Evolutionary conservation across 2,329 filamentous ascomycete species (phyloP).

Genomic region (Fusarium sp.): DNA sequence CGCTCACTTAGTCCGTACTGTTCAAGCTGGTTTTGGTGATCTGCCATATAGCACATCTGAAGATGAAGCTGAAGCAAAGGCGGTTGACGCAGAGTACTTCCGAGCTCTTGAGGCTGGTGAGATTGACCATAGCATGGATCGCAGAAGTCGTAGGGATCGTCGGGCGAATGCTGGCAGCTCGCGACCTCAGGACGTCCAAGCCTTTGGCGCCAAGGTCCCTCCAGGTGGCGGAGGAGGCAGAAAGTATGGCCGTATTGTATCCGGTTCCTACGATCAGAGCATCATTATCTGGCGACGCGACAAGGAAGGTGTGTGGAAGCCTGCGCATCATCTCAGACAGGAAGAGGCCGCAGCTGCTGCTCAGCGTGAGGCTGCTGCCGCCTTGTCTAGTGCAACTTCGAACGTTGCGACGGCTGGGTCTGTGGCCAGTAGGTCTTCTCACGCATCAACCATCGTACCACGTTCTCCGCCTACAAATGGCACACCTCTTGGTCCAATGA

Average conservation of each 20-base stretch:
- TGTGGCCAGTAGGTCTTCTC: constrained; percentile 18
- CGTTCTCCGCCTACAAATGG: constrained; percentile 25
- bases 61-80: constrained; percentile 78
- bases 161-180: constrained; percentile 78
- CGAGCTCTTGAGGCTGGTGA: constrained; percentile 66
- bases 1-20: constrained; percentile 86
- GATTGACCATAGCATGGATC: constrained; percentile 55
- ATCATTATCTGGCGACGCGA: constrained; percentile 96
- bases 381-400: constrained; percentile 22
- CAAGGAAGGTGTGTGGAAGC: constrained; percentile 85
- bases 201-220: constrained; percentile 86
- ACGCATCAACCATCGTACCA: constrained; percentile 13
- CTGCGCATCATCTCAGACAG: constrained; percentile 80
- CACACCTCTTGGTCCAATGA: constrained; percentile 31
- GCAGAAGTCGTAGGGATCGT: constrained; percentile 55
- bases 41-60: constrained; percentile 83
- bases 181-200: constrained; percentile 80
- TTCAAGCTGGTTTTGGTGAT: constrained; percentile 95
- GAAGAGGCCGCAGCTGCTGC: constrained; percentile 74
- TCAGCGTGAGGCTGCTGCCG: constrained; percentile 48
- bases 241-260: constrained; percentile 93
- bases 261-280: constrained; percentile 94
- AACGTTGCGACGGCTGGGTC: constrained; percentile 32
- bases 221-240: constrained; percentile 92
- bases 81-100: constrained; percentile 80